Conservation (phyloP, 179 eudicot genomes). For the Beta macrorhiza region DNA sequence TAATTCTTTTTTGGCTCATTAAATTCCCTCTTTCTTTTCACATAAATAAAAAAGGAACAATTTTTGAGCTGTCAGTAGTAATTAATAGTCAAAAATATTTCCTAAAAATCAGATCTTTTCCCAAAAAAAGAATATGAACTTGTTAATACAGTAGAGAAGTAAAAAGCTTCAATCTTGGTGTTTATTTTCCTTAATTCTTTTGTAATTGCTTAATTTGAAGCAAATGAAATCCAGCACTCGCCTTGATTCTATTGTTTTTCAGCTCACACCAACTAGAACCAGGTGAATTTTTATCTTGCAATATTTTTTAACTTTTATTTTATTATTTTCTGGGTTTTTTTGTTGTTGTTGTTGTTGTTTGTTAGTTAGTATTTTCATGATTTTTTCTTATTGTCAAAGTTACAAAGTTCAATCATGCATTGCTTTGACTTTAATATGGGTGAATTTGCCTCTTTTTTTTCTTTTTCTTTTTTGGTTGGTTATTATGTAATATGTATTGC, state of each 20-base stretch:
- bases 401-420: neutral
- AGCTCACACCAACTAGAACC: conserved; percentile 98
- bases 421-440: conserved; percentile 6
- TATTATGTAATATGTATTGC: neutral
- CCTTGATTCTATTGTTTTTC: conserved; percentile 74
- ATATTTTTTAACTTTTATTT: neutral
- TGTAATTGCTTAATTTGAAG: conserved; percentile 5
- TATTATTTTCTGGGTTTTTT: neutral
- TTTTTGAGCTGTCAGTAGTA: conserved; percentile 14
- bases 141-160: neutral
- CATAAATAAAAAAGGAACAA: neutral
- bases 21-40: neutral
- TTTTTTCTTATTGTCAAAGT: neutral
- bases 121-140: neutral
- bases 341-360: neutral
- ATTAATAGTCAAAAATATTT: conserved; percentile 1
- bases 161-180: neutral
- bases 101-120: conserved; percentile 24
- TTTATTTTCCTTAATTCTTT: neutral
- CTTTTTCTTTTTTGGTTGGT: neutral
- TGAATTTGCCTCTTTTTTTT: neutral
- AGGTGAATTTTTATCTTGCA: conserved; percentile 43
- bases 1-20: conserved; percentile 13
- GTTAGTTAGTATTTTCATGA: neutral
- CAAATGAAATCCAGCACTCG: conserved; percentile 65